phyloP scores from a whole-genome alignment of 352 stramenopile genomes.

The Phytopythium montanum region DNA sequence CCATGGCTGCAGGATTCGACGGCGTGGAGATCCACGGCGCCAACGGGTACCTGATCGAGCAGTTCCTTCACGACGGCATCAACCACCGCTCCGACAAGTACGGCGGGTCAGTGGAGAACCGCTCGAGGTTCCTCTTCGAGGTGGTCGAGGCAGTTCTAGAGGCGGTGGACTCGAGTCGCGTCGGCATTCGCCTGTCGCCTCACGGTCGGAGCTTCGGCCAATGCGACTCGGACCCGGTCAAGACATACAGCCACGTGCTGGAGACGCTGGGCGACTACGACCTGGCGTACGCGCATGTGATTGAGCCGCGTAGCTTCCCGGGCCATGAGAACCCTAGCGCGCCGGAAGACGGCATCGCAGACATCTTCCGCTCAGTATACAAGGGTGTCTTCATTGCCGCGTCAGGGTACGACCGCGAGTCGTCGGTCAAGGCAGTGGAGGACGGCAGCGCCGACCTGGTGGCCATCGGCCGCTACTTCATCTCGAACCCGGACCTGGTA shows the following conservation, averaged over 20 bases:
- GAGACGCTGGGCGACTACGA: slow-evolving; percentile 6
- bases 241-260: slow-evolving; percentile 38
- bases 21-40: slow-evolving; percentile 80
- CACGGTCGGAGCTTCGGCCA: slow-evolving; percentile 26
- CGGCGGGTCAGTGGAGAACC: slow-evolving; percentile 75
- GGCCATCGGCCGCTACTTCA: slow-evolving; percentile 52
- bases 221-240: slow-evolving; percentile 19
- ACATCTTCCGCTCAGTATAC: slow-evolving; percentile 47
- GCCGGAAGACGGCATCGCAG: slow-evolving; percentile 22
- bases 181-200: slow-evolving; percentile 28
- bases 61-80: slow-evolving; percentile 66
- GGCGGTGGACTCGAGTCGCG: slow-evolving; percentile 8
- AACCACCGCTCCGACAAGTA: slow-evolving; percentile 83
- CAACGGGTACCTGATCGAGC: slow-evolving; percentile 89
- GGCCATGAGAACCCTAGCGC: slow-evolving; percentile 11
- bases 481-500: slow-evolving; percentile 68
- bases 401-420: slow-evolving; percentile 24
- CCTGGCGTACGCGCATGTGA: slow-evolving; percentile 46
- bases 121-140: slow-evolving; percentile 60
- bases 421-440: slow-evolving; percentile 33
- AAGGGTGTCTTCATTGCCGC: slow-evolving; percentile 21
- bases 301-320: slow-evolving; percentile 41
- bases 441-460: slow-evolving; percentile 46
- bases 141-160: slow-evolving; percentile 41
- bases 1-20: slow-evolving; percentile 75